Conservation (phyloP, 805 yeast species). For the Candida pseudoglaebosa region DNA sequence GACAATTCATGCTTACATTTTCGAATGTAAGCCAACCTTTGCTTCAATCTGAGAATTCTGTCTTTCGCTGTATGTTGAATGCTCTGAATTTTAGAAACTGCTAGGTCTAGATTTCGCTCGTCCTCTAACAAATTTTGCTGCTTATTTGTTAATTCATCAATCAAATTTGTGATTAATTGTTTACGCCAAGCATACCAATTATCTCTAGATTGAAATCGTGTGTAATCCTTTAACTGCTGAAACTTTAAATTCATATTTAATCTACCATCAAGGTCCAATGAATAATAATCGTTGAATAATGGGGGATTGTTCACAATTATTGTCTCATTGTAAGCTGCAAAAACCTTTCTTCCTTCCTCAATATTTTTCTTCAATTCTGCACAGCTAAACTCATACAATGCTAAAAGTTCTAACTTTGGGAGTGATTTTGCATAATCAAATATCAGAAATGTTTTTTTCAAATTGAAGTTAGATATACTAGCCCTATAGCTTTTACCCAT, state of each 20-base stretch:
- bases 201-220: constrained; percentile 50
- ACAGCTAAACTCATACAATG: constrained; percentile 51
- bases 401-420: constrained; percentile 40
- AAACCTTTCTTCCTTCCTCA: constrained; percentile 43
- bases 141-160: constrained; percentile 23
- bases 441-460: constrained; percentile 11
- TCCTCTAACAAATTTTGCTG: constrained; percentile 8
- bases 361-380: constrained; percentile 51
- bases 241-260: constrained; percentile 45
- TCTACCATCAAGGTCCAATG: constrained; percentile 34
- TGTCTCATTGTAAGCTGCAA: constrained; percentile 46
- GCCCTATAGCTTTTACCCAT: constrained; percentile 25
- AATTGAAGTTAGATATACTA: constrained; percentile 15
- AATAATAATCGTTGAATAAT: constrained; percentile 46
- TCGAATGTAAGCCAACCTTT: constrained; percentile 7
- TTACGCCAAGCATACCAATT: constrained; percentile 65
- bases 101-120: constrained; percentile 1
- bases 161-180: constrained; percentile 45
- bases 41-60: constrained; percentile 13
- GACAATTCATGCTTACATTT: constrained; percentile 3
- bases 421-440: constrained; percentile 37
- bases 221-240: constrained; percentile 45
- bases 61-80: neutral
- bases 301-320: constrained; percentile 45
- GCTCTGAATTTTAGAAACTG: constrained; percentile 1